Evolutionary conservation across 1,139 yeast species (phyloP).

Genomic region (Geotrichum aggregatum): DNA sequence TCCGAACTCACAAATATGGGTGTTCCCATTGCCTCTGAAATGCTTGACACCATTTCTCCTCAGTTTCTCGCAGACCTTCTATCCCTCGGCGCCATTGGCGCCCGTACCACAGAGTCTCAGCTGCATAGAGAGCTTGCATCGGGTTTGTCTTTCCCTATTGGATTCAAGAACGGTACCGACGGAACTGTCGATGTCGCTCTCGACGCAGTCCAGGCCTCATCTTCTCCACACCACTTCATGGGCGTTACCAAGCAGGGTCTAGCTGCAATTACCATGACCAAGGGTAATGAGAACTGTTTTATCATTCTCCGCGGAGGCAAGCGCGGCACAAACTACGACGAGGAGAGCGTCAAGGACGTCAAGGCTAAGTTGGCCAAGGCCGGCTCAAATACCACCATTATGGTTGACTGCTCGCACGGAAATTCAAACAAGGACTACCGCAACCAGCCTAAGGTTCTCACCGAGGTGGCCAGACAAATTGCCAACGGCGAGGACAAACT

Average conservation of each 20-base stretch:
- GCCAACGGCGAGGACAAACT: slow-evolving; percentile 64
- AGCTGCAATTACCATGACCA: slow-evolving; percentile 93
- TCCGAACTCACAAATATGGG: slow-evolving; percentile 66
- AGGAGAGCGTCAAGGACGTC: slow-evolving; percentile 68
- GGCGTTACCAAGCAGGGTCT: slow-evolving; percentile 95
- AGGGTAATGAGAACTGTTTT: slow-evolving; percentile 73
- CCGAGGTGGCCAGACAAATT: slow-evolving; percentile 75
- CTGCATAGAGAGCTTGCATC: slow-evolving; percentile 95
- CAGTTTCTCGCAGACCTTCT: slow-evolving; percentile 89
- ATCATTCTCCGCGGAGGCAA: slow-evolving; percentile 95
- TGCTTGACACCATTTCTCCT: slow-evolving; percentile 97
- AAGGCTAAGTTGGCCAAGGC: slow-evolving; percentile 52
- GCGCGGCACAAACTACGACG: slow-evolving; percentile 88
- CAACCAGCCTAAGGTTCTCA: slow-evolving; percentile 87
- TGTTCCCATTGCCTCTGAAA: slow-evolving; percentile 91
- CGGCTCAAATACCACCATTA: slow-evolving; percentile 47
- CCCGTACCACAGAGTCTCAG: slow-evolving; percentile 97
- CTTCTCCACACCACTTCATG: slow-evolving; percentile 91
- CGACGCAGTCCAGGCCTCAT: slow-evolving; percentile 90
- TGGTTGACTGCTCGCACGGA: slow-evolving; percentile 98
- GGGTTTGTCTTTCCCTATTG: slow-evolving; percentile 95
- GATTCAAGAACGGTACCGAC: slow-evolving; percentile 97
- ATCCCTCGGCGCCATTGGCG: slow-evolving; percentile 97
- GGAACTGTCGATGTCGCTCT: slow-evolving; percentile 90
- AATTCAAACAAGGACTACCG: slow-evolving; percentile 90